Percentiles rank a stretch among this genome's conserved stretches.
phyloP scores from a whole-genome alignment of 2,329 filamentous ascomycete species.

The Acephala macrosclerotiorum region DNA sequence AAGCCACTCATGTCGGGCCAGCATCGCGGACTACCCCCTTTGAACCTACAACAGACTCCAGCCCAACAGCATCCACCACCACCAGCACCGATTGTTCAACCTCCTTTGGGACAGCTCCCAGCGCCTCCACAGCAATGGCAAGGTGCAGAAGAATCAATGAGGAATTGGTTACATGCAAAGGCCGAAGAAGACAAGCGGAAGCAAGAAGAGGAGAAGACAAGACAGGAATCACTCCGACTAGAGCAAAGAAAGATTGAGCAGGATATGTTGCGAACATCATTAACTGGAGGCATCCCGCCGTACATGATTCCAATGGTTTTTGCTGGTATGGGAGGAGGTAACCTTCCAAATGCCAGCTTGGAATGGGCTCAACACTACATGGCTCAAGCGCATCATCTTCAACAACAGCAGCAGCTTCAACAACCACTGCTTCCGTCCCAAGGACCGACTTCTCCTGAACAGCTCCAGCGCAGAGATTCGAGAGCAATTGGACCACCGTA shows the following conservation, averaged over 20 bases:
- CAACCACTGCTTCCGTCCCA: conserved; percentile 55
- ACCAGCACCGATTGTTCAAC: conserved; percentile 48
- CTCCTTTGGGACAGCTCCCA: conserved; percentile 63
- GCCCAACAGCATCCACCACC: conserved; percentile 37
- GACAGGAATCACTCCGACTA: conserved; percentile 68
- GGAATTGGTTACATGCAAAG: conserved; percentile 73
- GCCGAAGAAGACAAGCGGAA: conserved; percentile 75
- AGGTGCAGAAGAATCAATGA: conserved; percentile 74
- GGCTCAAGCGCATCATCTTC: conserved; percentile 57
- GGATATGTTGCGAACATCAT: conserved; percentile 73
- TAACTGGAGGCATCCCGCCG: conserved; percentile 75
- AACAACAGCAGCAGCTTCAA: conserved; percentile 38
- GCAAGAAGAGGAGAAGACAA: conserved; percentile 76
- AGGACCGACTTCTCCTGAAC: conserved; percentile 59
- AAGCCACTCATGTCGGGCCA: conserved; percentile 68
- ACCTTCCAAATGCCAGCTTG: conserved; percentile 64
- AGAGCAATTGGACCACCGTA: conserved; percentile 44
- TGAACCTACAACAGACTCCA: conserved; percentile 65
- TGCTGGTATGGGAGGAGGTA: conserved; percentile 72
- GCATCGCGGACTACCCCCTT: conserved; percentile 73
- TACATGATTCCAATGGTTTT: conserved; percentile 79
- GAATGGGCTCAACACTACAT: conserved; percentile 76
- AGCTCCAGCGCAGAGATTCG: conserved; percentile 61
- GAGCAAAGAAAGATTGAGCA: conserved; percentile 78
- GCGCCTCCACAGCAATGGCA: conserved; percentile 71